Conservation (phyloP, 345 rosid species). For the Rubroshorea leprosula region DNA sequence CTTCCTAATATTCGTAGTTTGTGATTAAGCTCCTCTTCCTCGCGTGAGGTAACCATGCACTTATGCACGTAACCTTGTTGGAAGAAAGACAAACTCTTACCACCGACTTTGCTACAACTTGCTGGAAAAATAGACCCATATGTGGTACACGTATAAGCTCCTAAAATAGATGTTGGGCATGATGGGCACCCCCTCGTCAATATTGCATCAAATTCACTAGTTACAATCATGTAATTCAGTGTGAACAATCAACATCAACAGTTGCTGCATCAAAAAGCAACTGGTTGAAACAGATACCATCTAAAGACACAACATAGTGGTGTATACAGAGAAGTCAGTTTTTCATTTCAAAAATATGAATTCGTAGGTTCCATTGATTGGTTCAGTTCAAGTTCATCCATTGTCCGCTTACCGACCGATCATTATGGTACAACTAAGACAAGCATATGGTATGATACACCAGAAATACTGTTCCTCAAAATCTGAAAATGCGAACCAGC, state of each 20-base stretch:
- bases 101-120: too few species aligned
- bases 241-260: too few species aligned
- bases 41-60: too few species aligned
- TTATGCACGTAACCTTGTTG: too few species aligned
- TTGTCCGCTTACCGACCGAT: constrained; percentile 27
- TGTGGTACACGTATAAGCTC: too few species aligned
- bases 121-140: too few species aligned
- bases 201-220: background rate
- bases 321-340: constrained; percentile 8
- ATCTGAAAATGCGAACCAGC: background rate
- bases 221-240: background rate
- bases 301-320: constrained; percentile 22
- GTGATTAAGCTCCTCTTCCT: too few species aligned
- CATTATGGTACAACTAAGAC: constrained; percentile 62
- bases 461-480: constrained; percentile 1
- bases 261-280: too few species aligned
- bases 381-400: constrained; percentile 19
- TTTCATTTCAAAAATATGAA: constrained; percentile 13
- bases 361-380: constrained; percentile 25
- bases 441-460: constrained; percentile 23
- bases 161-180: too few species aligned
- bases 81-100: too few species aligned
- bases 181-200: too few species aligned
- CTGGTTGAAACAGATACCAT: background rate
- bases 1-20: too few species aligned